Conservation (phyloP, 805 yeast genomes). For the Ogataea dorogensis region DNA sequence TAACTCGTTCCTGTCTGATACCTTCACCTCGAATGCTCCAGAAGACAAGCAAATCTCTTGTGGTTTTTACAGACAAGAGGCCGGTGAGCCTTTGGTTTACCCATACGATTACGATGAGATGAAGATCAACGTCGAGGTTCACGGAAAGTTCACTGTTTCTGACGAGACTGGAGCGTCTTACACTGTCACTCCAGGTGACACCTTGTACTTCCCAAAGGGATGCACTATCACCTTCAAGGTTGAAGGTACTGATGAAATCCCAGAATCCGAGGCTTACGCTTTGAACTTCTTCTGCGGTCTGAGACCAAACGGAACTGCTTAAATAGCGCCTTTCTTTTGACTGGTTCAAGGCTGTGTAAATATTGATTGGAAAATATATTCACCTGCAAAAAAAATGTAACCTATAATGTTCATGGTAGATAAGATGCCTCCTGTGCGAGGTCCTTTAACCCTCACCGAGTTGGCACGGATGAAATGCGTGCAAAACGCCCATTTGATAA, state of each 20-base stretch:
- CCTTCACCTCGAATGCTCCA: slow-evolving; percentile 59
- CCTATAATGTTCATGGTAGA: slow-evolving; percentile 10
- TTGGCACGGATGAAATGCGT: slow-evolving; percentile 31
- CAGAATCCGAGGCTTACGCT: slow-evolving; percentile 50
- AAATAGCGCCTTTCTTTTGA: slow-evolving; percentile 8
- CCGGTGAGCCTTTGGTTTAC: slow-evolving; percentile 69
- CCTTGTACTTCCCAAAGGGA: slow-evolving; percentile 66
- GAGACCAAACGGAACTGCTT: slow-evolving; percentile 46
- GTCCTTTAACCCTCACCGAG: slow-evolving; percentile 27
- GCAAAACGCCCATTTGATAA: slow-evolving; percentile 32
- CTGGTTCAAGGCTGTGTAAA: slow-evolving; percentile 10
- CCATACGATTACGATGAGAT: slow-evolving; percentile 64
- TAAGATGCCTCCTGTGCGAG: slow-evolving; percentile 22
- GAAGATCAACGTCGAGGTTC: slow-evolving; percentile 66
- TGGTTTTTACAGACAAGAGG: slow-evolving; percentile 70
- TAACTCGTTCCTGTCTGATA: slow-evolving; percentile 69
- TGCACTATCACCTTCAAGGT: slow-evolving; percentile 62
- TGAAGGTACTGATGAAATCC: slow-evolving; percentile 35
- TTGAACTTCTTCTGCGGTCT: slow-evolving; percentile 61
- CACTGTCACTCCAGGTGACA: slow-evolving; percentile 61
- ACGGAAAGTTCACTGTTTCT: slow-evolving; percentile 59
- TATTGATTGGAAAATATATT: slow-evolving; percentile 4
- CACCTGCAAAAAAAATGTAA: slow-evolving; percentile 1
- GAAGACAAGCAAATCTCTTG: slow-evolving; percentile 57
- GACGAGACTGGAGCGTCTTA: slow-evolving; percentile 65